Base-by-base conservation (phyloP, 805 yeast species). In the Yarrowia hollandica region DNA sequence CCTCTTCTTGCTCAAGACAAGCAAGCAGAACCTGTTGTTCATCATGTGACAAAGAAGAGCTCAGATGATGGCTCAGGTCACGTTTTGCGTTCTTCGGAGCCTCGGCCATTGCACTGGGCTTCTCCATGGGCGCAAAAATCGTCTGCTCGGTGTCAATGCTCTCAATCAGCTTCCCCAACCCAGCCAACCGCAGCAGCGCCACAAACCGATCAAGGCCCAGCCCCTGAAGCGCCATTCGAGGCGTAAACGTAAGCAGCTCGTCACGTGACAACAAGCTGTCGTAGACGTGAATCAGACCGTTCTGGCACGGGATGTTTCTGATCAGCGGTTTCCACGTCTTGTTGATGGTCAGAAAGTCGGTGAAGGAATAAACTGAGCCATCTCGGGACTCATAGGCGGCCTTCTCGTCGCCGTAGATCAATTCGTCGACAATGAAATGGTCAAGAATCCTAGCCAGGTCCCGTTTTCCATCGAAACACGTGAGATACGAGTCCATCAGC, bases 171-270 rank as follows among this genome's bases (percentile, higher is more conserved):
- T 77, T 62, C 1, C 75, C 71, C 16, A 89, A 70, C 11, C 79
- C 77, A 60, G 90, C 79, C 57, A 88, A 80, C 41, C 81, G 75
- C 14, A 89, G 64, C 65, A 89, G 96, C n/a, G 79, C 77, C 5
- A 88, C 91, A 68, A 88, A 83, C 23, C 75, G 75, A 2, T 84
- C 75, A 54, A 82, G 83, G 61, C 83, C 79, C 41, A 83, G 68
- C 0, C 88, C 90, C 56, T 80, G 72, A 2, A 86, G 68, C 64
- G 82, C 79, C 66, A 82, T 85, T 63, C 82, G 76, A 0, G 82
- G 80, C 28, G 82, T 82, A 64, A 82, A 80, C 1, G 62, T 63
- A 16, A 80, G 57, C 26, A 60, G 28, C 19, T 19, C 37, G 12
- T 23, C 62, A 54, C 34, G 35, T n/a, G 59, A 72, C 63, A 15